Base-by-base conservation (phyloP, 441 rosid genomes). In the Adansonia gregorii region DNA sequence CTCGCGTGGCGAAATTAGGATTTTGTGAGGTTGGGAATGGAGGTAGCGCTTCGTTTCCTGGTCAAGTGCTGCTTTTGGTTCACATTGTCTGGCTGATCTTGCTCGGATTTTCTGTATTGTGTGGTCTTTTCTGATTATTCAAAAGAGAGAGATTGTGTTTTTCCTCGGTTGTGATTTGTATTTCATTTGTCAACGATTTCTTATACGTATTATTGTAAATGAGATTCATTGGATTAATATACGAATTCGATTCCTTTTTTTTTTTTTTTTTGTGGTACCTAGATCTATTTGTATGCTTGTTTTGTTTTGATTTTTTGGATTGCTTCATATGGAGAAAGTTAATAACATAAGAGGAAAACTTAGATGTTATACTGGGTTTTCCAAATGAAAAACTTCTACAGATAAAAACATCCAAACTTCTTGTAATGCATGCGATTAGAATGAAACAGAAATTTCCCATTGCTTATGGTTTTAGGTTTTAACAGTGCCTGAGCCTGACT, bases 11-110 rank as follows among this genome's bases (percentile, higher is more conserved):
- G 2, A 92, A 93, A 79, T 74, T 66, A 63, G 97, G 97, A 72
- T 87, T 84, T 79, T 94, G 97, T 60, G 94, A 88, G 56, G 83
- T 89, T 22, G 95, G 89, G 67, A 93, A 77, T 51, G 90, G 88
- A 0, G 97, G 91, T 3, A 85, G 87, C 73, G 85, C 87, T 49
- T 84, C 98, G 39, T 86, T 93, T 61, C 91, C 95, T 0, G 92
- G 97, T 15, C 98, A 95, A 82, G 94, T 92, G 72, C 86, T 93
- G 80, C 79, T 77, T 41, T 46, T 77, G 79, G 79, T 77, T 61
- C 75, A 77, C 43, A 68, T 77, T 56, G 75, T 77, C 8, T 77
- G 79, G 79, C 75, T 77, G 11, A 59, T 77, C 75, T 45, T 77
- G 68, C 79, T 77, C 8, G 97, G 94, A 0, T 79, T 95, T 77